Conservation (phyloP, 208 protist genomes). For the Porcisia deanei region DNA sequence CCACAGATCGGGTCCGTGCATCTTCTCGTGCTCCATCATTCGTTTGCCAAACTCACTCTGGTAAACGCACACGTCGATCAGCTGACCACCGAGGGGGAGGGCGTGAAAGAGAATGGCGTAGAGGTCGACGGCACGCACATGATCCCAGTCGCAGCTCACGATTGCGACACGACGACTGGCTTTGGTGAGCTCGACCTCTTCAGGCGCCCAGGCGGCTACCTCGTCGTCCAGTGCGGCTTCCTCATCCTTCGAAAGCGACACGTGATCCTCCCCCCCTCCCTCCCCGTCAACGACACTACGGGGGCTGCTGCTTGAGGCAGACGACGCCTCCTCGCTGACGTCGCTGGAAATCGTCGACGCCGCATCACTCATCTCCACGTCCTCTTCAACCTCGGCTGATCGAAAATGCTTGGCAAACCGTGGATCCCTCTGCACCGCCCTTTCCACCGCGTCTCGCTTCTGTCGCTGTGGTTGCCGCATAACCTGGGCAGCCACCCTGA, state of each 20-base stretch:
- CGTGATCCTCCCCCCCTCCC: slow-evolving; percentile 33
- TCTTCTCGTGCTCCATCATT: slow-evolving; percentile 89
- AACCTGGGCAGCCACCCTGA: slow-evolving; percentile 52
- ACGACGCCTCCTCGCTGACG: slow-evolving; percentile 1
- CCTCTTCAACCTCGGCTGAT: slow-evolving; percentile 25
- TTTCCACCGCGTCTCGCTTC: slow-evolving; percentile 18
- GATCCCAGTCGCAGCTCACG: slow-evolving; percentile 97
- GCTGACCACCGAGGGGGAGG: slow-evolving; percentile 91
- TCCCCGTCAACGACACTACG: slow-evolving; percentile 7
- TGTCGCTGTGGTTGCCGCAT: slow-evolving; percentile 2
- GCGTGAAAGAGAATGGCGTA: slow-evolving; percentile 96
- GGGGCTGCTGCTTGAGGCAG: background rate
- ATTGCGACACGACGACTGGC: slow-evolving; percentile 91
- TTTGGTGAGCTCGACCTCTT: slow-evolving; percentile 79
- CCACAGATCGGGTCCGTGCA: slow-evolving; percentile 87
- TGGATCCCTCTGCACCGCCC: slow-evolving; percentile 52
- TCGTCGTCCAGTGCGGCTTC: slow-evolving; percentile 57
- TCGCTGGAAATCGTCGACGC: slow-evolving; percentile 14
- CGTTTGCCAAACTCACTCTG: slow-evolving; percentile 95
- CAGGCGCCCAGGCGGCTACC: slow-evolving; percentile 66
- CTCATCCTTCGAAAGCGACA: slow-evolving; percentile 26
- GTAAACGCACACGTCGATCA: slow-evolving; percentile 93
- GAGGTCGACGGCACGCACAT: slow-evolving; percentile 94
- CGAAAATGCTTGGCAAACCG: slow-evolving; percentile 74
- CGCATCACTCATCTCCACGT: slow-evolving; percentile 31